Percentiles rank a stretch among this genome's conserved stretches.
Conservation (phyloP, 2,329 filamentous ascomycete genomes). For the Aspergillaceae sp. region DNA sequence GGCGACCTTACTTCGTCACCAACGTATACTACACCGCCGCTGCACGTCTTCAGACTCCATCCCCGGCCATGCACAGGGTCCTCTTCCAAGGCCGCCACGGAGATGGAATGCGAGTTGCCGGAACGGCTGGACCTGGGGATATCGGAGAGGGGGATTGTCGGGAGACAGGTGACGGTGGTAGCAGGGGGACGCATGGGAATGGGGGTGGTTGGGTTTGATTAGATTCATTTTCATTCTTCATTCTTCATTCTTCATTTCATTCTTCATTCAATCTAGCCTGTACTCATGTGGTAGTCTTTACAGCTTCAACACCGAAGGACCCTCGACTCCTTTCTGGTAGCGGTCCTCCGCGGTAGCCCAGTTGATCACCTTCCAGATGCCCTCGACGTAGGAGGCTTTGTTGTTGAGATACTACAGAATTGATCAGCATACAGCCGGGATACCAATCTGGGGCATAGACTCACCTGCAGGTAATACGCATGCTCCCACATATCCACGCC, state of each 20-base stretch:
- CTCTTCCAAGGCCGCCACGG: not conserved
- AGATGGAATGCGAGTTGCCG: constrained; percentile 21
- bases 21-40: constrained; percentile 7
- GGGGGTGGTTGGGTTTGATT: constrained; percentile 29
- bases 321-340: constrained; percentile 32
- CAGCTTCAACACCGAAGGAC: constrained; percentile 17
- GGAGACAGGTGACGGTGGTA: constrained; percentile 23
- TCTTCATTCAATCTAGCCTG: not conserved
- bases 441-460: constrained; percentile 6
- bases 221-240: not conserved
- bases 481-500: constrained; percentile 92
- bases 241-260: not conserved
- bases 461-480: constrained; percentile 74
- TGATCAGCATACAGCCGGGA: not conserved
- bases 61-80: not conserved
- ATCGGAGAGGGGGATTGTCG: constrained; percentile 27
- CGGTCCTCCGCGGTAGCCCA: constrained; percentile 77
- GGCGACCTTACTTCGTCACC: constrained; percentile 17
- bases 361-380: constrained; percentile 88
- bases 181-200: constrained; percentile 18
- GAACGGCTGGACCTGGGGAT: constrained; percentile 25
- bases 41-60: constrained; percentile 20
- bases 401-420: constrained; percentile 69
- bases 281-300: constrained; percentile 4
- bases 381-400: constrained; percentile 84